Base-by-base conservation (phyloP, 2,329 filamentous ascomycete genomes). In the Cordyceps javanica region DNA sequence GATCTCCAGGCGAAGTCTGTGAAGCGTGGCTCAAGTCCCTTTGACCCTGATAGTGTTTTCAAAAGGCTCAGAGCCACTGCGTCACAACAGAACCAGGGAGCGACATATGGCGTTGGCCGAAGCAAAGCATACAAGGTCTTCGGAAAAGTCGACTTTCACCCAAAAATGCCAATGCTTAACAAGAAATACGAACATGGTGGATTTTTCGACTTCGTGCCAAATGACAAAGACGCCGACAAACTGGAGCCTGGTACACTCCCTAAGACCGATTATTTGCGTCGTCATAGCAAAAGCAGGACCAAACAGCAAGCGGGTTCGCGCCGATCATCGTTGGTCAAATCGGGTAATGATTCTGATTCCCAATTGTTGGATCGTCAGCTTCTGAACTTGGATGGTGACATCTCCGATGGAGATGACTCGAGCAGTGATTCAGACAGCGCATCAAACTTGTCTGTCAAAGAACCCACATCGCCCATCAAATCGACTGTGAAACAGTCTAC, bases 131-230 rank as follows among this genome's bases (percentile, higher is more conserved):
- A 68, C 9, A 82, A 76, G 59, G 72, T 79, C 11, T 85, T 83
- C 60, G 78, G 80, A 32, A 81, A 76, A 60, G 73, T 85, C 30
- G 72, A 78, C 39, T 81, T 85, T 50, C 79, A 81, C 26, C 75
- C 79, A 5, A 73, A 73, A 16, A 69, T 84, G 32, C 77, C 80
- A 0, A 68, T 77, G 56, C 80, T 82, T 44, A 82, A 79, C 61
- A 82, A 79, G 61, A 85, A 85, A 62, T 85, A 85, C 61, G 77
- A 82, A 61, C 76, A 77, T 46, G 80, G 77, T 5, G 82, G 82
- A 14, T 73, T 77, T 2, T 85, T 81, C 60, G 76, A 80, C 59
- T 81, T 75, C 49, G 62, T 60, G n/a, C 32, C 52, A 21, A 11
- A n/a, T 25, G 41, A 46, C 5, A 50, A 54, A 50, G 34, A 36